Percentiles rank a stretch among this genome's conserved stretches.
phyloP scores from a whole-genome alignment of 2,329 filamentous ascomycete genomes.

The Xylariales sp. region DNA sequence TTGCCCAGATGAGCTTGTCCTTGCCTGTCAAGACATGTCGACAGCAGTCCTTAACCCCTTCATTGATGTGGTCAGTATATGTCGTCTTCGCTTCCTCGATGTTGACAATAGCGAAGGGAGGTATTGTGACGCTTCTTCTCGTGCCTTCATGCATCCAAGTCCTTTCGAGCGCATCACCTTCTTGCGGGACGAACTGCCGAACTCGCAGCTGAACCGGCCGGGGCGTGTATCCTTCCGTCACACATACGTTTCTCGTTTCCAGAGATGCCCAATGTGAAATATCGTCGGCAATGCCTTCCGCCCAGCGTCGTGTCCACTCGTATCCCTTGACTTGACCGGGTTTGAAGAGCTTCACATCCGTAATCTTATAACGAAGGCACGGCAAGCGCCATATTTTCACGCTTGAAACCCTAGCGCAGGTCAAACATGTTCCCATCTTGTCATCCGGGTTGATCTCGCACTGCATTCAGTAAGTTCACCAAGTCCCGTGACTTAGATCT shows the following conservation, averaged over 20 bases:
- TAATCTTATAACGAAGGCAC: constrained; percentile 58
- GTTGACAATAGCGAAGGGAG: constrained; percentile 52
- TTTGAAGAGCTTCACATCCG: constrained; percentile 54
- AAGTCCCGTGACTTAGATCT: no score
- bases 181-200: constrained; percentile 48
- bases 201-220: constrained; percentile 44
- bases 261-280: constrained; percentile 52
- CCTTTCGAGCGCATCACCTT: constrained; percentile 50
- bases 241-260: constrained; percentile 43
- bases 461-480: no score
- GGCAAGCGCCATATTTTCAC: constrained; percentile 50
- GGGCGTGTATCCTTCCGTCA: constrained; percentile 52
- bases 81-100: constrained; percentile 44
- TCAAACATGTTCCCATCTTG: constrained; percentile 43
- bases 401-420: constrained; percentile 47
- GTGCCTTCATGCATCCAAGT: constrained; percentile 46
- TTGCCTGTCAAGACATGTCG: constrained; percentile 31
- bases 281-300: constrained; percentile 48
- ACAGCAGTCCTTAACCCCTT: constrained; percentile 43
- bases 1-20: constrained; percentile 41
- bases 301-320: constrained; percentile 57
- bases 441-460: constrained; percentile 47
- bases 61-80: constrained; percentile 47
- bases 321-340: constrained; percentile 53
- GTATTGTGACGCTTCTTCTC: constrained; percentile 44